phyloP scores from a whole-genome alignment of 1,284 basidiomycete genomes.

The Mycocalia duriaeana region DNA sequence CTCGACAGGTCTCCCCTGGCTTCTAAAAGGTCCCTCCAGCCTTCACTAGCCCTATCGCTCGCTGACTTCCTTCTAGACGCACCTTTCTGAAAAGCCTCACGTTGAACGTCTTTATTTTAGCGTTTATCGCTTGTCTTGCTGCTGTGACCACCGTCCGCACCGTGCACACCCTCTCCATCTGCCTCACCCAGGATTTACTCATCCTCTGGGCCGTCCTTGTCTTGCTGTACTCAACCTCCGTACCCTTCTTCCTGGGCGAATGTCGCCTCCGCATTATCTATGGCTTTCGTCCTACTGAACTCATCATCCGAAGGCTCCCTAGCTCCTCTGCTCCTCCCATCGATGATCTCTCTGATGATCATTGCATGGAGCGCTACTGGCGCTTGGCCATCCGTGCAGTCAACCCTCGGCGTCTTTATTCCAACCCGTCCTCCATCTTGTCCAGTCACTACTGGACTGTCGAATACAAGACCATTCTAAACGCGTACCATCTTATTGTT shows the following conservation, averaged over 20 bases:
- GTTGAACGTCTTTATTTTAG: constrained; percentile 19
- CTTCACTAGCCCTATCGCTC: no score
- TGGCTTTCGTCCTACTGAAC: constrained; percentile 25
- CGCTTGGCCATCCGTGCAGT: constrained; percentile 19
- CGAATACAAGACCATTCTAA: constrained; percentile 21
- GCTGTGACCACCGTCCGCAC: constrained; percentile 12
- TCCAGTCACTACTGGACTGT: constrained; percentile 24
- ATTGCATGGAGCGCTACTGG: constrained; percentile 18
- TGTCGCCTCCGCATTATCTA: constrained; percentile 22
- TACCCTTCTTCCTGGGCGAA: constrained; percentile 29
- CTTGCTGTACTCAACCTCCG: constrained; percentile 21
- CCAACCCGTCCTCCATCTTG: constrained; percentile 21
- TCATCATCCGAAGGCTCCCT: constrained; percentile 24
- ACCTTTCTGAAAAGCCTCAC: constrained; percentile 20
- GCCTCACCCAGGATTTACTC: constrained; percentile 20
- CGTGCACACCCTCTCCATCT: constrained; percentile 14
- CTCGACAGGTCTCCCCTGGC: constrained; percentile 22
- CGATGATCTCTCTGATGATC: constrained; percentile 7
- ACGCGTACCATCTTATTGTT: constrained; percentile 19
- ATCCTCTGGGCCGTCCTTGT: constrained; percentile 20
- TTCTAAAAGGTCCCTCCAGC: constrained; percentile 24
- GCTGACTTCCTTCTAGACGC: no score
- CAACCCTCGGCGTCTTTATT: constrained; percentile 21
- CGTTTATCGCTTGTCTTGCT: constrained; percentile 15
- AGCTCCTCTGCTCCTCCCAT: not conserved